Base-by-base conservation (phyloP, 2,329 filamentous ascomycete genomes). In the Dactylellina haptotyla region DNA sequence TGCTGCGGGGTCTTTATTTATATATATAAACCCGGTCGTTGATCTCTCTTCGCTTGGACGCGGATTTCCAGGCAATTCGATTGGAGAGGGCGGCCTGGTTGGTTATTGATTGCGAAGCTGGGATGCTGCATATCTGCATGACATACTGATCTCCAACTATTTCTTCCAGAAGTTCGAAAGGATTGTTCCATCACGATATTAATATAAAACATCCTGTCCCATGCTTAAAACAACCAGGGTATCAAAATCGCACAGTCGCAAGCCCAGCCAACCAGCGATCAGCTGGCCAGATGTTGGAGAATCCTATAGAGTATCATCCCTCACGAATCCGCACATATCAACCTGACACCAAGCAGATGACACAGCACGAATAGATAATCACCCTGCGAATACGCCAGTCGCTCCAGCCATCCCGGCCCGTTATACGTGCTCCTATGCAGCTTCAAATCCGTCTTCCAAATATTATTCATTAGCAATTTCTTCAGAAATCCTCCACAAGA, bases 361-460 rank as follows among this genome's bases (percentile, higher is more conserved):
- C 64, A 69, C 9, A 69, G 37, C 45, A 69, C 18, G 25, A 58
- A 69, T 37, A 69, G n/a, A 54, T 69, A 69, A 46, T 69, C 64
- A 0, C 64, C 64, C 46, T 69, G 64, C 54, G 54, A 69, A 48
- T 69, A 69, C 37, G 56, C 54, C 37, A 69, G 20, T 39, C 64
- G 30, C 23, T 69, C 64, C 37, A 69, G 18, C 64, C 64, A 69
- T 41, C 64, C 64, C 1, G 46, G 28, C 39, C 64, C 64, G 9
- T 30, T 56, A 56, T 69, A 62, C 25, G 37, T 39, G 14, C 54
- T 69, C 30, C 64, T 23, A 28, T 69, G 56, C 37, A 69, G 23
- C 46, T 69, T 61, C 37, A 69, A 41, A 54, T 69, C 56, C 25
- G 46, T 69, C 64, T 61, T 53, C 46, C 25, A 6, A 18, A 9